Percentiles rank a stretch among this genome's conserved stretches.
Conservation (phyloP, 2,329 filamentous ascomycete genomes). For the Aureobasidium leucospermi region DNA sequence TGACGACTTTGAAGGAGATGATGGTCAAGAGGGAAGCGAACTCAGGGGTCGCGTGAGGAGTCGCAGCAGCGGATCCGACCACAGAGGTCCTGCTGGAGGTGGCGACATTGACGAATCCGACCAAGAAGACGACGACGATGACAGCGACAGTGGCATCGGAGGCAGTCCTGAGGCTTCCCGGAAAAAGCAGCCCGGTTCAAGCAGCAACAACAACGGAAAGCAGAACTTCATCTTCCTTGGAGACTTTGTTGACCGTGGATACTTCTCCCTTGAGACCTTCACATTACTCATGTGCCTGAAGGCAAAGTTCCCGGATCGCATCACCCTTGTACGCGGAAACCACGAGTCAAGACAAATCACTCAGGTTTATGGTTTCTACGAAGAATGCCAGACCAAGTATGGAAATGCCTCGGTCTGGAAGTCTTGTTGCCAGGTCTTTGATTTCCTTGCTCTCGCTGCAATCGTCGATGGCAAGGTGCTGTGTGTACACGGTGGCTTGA, state of each 20-base stretch:
- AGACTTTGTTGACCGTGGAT: slow-evolving; percentile 67
- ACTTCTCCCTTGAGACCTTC: slow-evolving; percentile 67
- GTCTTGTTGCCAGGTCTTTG: slow-evolving; percentile 97
- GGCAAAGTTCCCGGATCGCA: slow-evolving; percentile 73
- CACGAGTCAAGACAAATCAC: slow-evolving; percentile 99
- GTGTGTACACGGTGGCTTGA: slow-evolving; percentile 93
- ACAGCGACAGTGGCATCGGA: slow-evolving; percentile 36
- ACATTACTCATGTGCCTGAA: slow-evolving; percentile 66
- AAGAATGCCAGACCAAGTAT: slow-evolving; percentile 97
- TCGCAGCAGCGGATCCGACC: slow-evolving; percentile 25
- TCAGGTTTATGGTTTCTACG: slow-evolving; percentile 98
- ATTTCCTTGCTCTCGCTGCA: slow-evolving; percentile 93
- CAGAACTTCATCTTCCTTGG: slow-evolving; percentile 68
- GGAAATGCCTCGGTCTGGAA: slow-evolving; percentile 99
- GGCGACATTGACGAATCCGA: slow-evolving; percentile 28
- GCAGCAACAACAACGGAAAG: slow-evolving; percentile 45
- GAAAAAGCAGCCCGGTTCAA: slow-evolving; percentile 25
- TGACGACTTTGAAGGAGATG: slow-evolving; percentile 38
- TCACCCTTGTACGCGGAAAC: slow-evolving; percentile 97
- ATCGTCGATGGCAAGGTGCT: slow-evolving; percentile 99
- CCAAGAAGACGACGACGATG: slow-evolving; percentile 43
- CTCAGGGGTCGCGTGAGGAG: slow-evolving; percentile 33
- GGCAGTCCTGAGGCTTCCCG: slow-evolving; percentile 26
- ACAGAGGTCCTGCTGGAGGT: slow-evolving; percentile 14
- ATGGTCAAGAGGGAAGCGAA: slow-evolving; percentile 21